These are phyloP conservation scores for Verbascum thapsus DNA, from an alignment of 257 asterid genomes.

Conservation along the genomic window DNA sequence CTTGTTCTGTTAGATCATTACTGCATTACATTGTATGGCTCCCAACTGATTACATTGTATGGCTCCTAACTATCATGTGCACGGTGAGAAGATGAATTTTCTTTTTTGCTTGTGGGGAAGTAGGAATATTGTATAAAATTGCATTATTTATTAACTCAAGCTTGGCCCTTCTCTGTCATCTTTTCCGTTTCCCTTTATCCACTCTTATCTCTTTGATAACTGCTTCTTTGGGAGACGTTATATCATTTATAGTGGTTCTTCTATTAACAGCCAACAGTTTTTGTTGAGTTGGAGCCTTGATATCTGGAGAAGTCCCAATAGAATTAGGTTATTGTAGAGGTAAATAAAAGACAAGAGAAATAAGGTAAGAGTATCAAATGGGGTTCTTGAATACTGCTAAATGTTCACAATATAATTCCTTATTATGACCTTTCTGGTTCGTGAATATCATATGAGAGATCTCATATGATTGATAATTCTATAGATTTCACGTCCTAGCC, in stretches of 20 bases:
- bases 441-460: conserved; percentile 19
- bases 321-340: not conserved
- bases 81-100: conserved; percentile 9
- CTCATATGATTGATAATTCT: conserved; percentile 15
- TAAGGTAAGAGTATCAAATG: not conserved
- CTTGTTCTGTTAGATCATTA: conserved; percentile 21
- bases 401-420: not conserved
- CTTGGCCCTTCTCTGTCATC: conserved; percentile 10
- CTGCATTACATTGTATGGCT: conserved; percentile 10
- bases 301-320: conserved; percentile 4
- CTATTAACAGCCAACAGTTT: not conserved
- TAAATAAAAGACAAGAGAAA: conserved; percentile 9
- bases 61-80: not conserved
- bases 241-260: conserved; percentile 16
- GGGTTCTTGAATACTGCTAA: not conserved
- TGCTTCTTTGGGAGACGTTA: conserved; percentile 11
- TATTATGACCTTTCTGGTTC: conserved; percentile 19
- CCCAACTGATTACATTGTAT: conserved; percentile 15
- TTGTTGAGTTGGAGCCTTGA: conserved; percentile 19
- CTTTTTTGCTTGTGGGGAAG: conserved; percentile 3
- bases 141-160: conserved; percentile 15
- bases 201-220: conserved; percentile 14
- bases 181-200: conserved; percentile 18
- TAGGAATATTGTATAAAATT: conserved; percentile 20
- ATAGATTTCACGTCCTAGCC: conserved; percentile 11